Evolutionary conservation across 1,284 basidiomycete genomes (phyloP).

Genomic region (Trichosporon sp.): DNA sequence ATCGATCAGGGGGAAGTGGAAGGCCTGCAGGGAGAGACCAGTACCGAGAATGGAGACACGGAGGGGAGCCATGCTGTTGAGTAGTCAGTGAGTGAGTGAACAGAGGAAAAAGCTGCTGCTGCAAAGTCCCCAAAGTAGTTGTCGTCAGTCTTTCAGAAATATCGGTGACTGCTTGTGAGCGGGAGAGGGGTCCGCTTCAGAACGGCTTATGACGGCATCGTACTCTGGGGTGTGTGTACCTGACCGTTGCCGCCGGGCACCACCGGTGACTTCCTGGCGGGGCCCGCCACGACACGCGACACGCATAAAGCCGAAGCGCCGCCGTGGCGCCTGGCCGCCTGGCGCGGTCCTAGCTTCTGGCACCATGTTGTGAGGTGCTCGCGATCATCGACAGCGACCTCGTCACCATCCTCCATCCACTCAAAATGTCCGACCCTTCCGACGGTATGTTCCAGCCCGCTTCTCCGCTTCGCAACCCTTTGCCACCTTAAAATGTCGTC

Average conservation of each 20-base stretch:
- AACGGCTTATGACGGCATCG: not conserved
- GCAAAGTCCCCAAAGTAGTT: not conserved
- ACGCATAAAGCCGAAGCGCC: not conserved
- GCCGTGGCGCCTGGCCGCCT: not conserved
- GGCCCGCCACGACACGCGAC: not conserved
- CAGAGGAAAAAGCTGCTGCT: not conserved
- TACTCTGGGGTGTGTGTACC: not conserved
- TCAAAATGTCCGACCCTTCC: constrained; percentile 46
- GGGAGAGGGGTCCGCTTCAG: not conserved
- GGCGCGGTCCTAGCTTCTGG: not conserved
- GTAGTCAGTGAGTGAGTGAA: not conserved
- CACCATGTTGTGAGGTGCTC: not conserved
- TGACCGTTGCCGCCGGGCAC: not conserved
- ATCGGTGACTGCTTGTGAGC: not conserved
- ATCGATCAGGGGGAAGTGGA: constrained; percentile 72
- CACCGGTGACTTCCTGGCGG: not conserved
- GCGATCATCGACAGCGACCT: not conserved
- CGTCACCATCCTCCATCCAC: not conserved
- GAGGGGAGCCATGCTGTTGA: constrained; percentile 50
- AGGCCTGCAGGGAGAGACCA: constrained; percentile 66
- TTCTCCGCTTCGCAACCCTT: not conserved
- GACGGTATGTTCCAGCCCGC: constrained; percentile 41
- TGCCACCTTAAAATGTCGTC: not conserved
- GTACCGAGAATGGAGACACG: constrained; percentile 67
- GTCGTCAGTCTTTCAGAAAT: not conserved